Base-by-base conservation (phyloP, 2,329 filamentous ascomycete species). In the Fusarium nanum region DNA sequence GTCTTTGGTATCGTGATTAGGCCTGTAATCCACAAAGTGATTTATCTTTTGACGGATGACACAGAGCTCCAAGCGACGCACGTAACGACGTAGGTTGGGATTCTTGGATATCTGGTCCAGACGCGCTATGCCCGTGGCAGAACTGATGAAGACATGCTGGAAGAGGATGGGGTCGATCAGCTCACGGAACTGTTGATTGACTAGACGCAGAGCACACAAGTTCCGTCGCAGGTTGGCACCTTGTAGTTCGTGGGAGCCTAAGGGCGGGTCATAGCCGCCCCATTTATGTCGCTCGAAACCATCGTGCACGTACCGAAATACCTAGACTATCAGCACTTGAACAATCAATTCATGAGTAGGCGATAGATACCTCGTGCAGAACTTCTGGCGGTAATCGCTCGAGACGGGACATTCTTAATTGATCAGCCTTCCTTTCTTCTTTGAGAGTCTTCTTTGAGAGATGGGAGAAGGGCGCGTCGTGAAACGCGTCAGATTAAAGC, bases 291-390 rank as follows among this genome's bases (percentile, higher is more conserved):
- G 47, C 4, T 34, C 18, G 14, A 20, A 37, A 14, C 52, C 56
- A 40, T 59, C 40, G n/a, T 57, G 50, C n/a, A 37, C 12, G 2
- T 57, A 42, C 23, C 14, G 37, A 5, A 46, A 10, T 14, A 59
- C 20, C 56, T 59, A 37, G 3, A 2, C 1, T 7, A 0, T 41
- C 56, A 59, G 52, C 1, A n/a, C n/a, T 6, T 16, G 30, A 32
- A 1, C 30, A 32, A 3, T 1, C 2, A n/a, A 1, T 22, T 9
- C 0, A 0, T 1, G 1, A 3, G 7, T 0, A 2, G 1, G 22
- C 2, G 3, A 2, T 14, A 27, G n/a, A 4, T 37, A 59, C 56
- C 27, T 56, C 40, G 12, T 30, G 52, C 1, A 59, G 40, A 12
- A 57, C 42, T 45, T 59, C 56, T n/a, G 7, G 28, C 0, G 56